Evolutionary conservation across 371 early-diverging fungal genomes (phyloP).

Genomic region (Saksenaea vasiformis): DNA sequence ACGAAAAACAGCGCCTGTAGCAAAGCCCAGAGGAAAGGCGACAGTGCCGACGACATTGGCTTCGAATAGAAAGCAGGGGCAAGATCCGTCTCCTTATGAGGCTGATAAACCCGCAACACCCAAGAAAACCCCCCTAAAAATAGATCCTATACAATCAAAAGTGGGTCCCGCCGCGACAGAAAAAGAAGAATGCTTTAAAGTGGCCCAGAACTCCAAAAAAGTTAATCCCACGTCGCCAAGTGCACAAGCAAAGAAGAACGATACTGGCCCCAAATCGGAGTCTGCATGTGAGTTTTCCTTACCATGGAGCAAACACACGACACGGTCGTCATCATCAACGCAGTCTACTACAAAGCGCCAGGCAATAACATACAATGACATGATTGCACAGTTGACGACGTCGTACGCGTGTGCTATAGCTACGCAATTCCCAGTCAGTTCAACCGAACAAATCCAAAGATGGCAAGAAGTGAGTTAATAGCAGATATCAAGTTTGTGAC

Average conservation of each 20-base stretch:
- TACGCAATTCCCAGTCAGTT: background rate
- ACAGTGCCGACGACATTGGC: background rate
- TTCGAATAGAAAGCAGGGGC: background rate
- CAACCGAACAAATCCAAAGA: background rate
- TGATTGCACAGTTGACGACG: background rate
- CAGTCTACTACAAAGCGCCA: background rate
- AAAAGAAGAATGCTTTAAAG: background rate
- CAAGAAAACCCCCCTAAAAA: background rate
- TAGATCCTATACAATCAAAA: background rate
- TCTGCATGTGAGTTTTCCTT: background rate
- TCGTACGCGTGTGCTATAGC: background rate
- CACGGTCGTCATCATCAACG: background rate
- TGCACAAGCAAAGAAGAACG: background rate
- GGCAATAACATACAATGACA: background rate
- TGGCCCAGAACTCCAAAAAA: background rate
- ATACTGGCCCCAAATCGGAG: background rate
- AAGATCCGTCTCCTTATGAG: background rate
- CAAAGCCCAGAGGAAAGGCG: background rate
- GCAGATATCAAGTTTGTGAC: background rate
- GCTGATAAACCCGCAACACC: background rate
- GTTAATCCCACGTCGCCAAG: background rate
- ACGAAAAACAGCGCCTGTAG: background rate
- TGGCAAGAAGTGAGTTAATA: background rate
- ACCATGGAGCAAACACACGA: constrained; percentile 3
- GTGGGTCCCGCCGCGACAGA: background rate